phyloP scores from a whole-genome alignment of 2,329 filamentous ascomycete species.

The Ophidiomyces ophidiicola region DNA sequence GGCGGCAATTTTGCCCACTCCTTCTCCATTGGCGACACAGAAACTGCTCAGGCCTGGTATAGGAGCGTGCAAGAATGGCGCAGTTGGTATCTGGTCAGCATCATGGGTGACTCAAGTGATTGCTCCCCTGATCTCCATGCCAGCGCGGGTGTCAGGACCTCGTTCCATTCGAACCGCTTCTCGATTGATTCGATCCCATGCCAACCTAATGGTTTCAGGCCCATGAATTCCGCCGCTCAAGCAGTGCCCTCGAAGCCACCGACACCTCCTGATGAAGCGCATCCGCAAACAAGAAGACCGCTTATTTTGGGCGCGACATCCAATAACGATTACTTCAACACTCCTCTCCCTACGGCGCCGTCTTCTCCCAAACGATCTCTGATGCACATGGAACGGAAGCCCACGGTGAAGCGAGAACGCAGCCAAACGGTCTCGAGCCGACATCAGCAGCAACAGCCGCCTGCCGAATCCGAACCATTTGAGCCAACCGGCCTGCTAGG shows the following conservation, averaged over 20 bases:
- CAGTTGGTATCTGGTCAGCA: conserved; percentile 79
- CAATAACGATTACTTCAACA: conserved; percentile 1
- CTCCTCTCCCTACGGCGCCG: conserved; percentile 6
- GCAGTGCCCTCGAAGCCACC: conserved; percentile 1
- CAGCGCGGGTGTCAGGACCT: no score
- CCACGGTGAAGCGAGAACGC: conserved; percentile 5
- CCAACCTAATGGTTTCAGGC: conserved; percentile 54
- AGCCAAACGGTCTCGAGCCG: conserved; percentile 7
- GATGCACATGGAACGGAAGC: neutral
- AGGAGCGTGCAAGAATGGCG: conserved; percentile 66
- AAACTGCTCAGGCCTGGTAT: conserved; percentile 57
- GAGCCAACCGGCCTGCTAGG: conserved; percentile 28
- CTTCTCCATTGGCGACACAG: conserved; percentile 66
- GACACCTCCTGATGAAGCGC: neutral
- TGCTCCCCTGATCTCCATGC: no score
- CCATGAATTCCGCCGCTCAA: conserved; percentile 22
- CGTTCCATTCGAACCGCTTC: conserved; percentile 12
- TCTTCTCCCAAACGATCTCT: conserved; percentile 7
- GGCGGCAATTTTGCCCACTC: conserved; percentile 85
- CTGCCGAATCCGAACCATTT: conserved; percentile 23
- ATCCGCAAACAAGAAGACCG: neutral
- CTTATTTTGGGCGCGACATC: conserved; percentile 2
- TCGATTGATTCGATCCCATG: conserved; percentile 34
- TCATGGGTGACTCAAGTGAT: conserved; percentile 54
- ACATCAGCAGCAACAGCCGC: conserved; percentile 2